Percentiles rank a stretch among this genome's conserved stretches.
Evolutionary conservation across 331 rosid species (phyloP).

Genomic region (Quercus phellos): DNA sequence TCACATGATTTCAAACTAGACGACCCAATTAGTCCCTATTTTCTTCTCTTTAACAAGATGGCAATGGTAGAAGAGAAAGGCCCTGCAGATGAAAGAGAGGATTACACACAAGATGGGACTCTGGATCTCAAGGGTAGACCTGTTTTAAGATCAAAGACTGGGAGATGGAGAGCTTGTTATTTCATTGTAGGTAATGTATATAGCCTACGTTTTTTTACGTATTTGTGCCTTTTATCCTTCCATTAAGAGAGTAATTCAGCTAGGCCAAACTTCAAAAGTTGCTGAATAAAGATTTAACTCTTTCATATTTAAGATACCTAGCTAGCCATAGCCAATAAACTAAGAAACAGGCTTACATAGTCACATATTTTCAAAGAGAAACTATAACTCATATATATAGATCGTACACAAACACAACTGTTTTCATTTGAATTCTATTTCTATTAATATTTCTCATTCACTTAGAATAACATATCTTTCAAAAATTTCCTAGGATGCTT

Average conservation of each 20-base stretch:
- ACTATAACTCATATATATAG: not conserved
- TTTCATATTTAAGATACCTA: too few relatives aligned
- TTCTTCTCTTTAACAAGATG: conserved; percentile 20
- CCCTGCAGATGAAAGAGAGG: conserved; percentile 22
- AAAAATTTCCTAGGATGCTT: not conserved
- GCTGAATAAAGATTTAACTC: not conserved
- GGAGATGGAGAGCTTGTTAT: conserved; percentile 77
- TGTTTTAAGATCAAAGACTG: conserved; percentile 56
- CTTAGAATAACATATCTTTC: not conserved
- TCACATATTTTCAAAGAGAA: too few relatives aligned
- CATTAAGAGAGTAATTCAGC: not conserved
- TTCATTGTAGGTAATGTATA: conserved; percentile 52
- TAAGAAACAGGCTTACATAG: too few relatives aligned
- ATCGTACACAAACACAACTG: not conserved
- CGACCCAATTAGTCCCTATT: not conserved
- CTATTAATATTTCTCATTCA: not conserved
- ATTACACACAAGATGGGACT: conserved; percentile 61
- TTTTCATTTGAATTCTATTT: not conserved
- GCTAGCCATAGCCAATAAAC: too few relatives aligned
- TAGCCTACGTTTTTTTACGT: not conserved
- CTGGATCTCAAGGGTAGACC: conserved; percentile 62
- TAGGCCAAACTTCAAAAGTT: not conserved
- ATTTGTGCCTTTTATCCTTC: not conserved
- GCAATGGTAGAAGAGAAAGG: conserved; percentile 40
- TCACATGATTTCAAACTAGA: not conserved